Evolutionary conservation across 345 rosid species (phyloP).

Genomic region (Populus pruinosa): DNA sequence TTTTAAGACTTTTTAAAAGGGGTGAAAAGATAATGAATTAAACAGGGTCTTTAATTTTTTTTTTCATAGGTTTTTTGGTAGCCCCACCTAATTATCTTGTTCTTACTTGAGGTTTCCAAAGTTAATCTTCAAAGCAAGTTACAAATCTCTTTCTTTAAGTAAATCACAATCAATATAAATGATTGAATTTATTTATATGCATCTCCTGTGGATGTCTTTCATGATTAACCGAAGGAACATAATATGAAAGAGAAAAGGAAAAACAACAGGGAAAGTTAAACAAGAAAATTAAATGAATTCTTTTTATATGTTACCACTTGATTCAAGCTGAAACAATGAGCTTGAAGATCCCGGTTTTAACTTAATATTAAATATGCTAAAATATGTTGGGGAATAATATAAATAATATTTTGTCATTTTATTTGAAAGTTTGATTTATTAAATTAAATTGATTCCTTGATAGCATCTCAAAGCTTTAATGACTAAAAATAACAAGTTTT

Average conservation of each 20-base stretch:
- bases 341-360: neutral
- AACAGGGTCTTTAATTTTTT: neutral
- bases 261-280: neutral
- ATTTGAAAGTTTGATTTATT: no score
- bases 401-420: no score
- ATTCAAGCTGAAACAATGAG: neutral
- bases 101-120: neutral
- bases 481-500: no score
- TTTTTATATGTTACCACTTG: neutral
- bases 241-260: neutral
- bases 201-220: neutral
- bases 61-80: neutral
- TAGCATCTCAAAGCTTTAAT: accelerated
- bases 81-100: neutral
- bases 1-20: neutral
- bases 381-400: neutral
- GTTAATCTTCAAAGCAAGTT: neutral
- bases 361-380: neutral
- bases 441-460: no score
- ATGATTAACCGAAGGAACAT: neutral
- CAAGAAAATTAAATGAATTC: neutral
- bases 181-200: neutral
- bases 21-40: neutral
- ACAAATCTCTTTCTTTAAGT: neutral
- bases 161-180: neutral